Conservation (phyloP, 805 yeast genomes). For the Tetrapisispora arboricola region DNA sequence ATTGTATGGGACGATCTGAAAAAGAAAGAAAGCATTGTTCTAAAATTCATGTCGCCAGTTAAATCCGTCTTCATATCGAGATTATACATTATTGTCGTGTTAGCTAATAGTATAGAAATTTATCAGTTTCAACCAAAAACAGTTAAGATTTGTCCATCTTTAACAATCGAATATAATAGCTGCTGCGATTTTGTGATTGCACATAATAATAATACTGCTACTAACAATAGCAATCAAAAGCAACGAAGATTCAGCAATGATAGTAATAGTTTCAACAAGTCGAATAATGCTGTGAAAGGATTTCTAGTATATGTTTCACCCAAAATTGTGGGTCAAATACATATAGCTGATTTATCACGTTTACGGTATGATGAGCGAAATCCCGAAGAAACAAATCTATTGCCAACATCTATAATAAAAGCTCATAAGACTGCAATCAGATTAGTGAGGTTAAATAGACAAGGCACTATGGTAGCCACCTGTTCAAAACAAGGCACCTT, state of each 20-base stretch:
- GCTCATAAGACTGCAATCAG: constrained; percentile 80
- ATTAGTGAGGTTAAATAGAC: constrained; percentile 54
- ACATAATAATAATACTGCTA: constrained; percentile 6
- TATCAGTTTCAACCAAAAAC: constrained; percentile 82
- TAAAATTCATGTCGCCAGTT: constrained; percentile 72
- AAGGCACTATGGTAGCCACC: constrained; percentile 76
- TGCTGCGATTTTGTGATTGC: constrained; percentile 19
- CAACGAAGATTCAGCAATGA: neutral
- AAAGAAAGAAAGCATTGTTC: constrained; percentile 54
- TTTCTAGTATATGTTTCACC: constrained; percentile 19
- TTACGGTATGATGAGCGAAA: constrained; percentile 12
- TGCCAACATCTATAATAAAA: constrained; percentile 44
- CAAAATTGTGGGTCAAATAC: constrained; percentile 23
- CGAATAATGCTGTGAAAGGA: constrained; percentile 8
- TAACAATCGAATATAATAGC: constrained; percentile 15
- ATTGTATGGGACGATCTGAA: constrained; percentile 90
- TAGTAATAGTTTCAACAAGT: neutral
- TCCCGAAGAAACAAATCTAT: constrained; percentile 10
- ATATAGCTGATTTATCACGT: constrained; percentile 19
- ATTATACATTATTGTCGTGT: constrained; percentile 61
- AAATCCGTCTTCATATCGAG: constrained; percentile 66
- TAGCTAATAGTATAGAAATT: constrained; percentile 56
- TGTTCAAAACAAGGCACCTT: constrained; percentile 88
- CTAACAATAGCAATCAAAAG: too few species aligned
- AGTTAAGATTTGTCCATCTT: constrained; percentile 33